Evolutionary conservation across 352 stramenopile species (phyloP).

Genomic region (Globisporangium perplexum): DNA sequence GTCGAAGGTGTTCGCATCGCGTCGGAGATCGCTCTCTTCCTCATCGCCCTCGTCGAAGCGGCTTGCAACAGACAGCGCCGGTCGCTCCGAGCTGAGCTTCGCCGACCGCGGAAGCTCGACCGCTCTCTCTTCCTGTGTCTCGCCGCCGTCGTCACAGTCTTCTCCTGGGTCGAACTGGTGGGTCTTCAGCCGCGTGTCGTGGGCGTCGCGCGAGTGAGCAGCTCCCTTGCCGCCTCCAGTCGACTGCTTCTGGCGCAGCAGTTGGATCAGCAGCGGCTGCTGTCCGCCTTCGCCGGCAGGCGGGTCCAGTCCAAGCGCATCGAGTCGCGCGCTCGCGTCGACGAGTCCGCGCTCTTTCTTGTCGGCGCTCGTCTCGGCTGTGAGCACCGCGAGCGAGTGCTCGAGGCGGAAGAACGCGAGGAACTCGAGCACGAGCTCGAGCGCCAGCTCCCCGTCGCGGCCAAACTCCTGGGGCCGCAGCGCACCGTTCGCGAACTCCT

Average conservation of each 20-base stretch:
- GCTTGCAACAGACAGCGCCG: neutral
- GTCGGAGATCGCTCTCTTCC: neutral
- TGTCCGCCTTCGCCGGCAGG: neutral
- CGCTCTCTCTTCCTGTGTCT: neutral
- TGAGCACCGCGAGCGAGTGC: constrained; percentile 45
- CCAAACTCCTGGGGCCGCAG: constrained; percentile 18
- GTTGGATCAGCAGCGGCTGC: constrained; percentile 22
- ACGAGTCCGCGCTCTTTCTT: no score
- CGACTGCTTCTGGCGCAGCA: constrained; percentile 12
- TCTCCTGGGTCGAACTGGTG: neutral
- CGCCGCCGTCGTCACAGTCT: neutral
- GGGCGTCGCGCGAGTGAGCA: neutral
- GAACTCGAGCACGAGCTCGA: constrained; percentile 56
- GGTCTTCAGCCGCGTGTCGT: neutral
- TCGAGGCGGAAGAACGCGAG: constrained; percentile 55
- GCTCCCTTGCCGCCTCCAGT: neutral
- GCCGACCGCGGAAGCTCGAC: neutral
- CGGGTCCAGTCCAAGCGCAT: neutral
- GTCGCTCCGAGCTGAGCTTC: constrained; percentile 1
- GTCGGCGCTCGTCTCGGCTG: constrained; percentile 33
- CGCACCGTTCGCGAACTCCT: constrained; percentile 3
- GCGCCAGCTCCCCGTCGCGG: constrained; percentile 21
- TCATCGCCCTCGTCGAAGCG: neutral
- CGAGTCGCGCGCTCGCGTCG: neutral
- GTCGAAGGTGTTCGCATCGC: neutral